phyloP scores from a whole-genome alignment of 2,329 filamentous ascomycete species.

The Blastomyces silverae region DNA sequence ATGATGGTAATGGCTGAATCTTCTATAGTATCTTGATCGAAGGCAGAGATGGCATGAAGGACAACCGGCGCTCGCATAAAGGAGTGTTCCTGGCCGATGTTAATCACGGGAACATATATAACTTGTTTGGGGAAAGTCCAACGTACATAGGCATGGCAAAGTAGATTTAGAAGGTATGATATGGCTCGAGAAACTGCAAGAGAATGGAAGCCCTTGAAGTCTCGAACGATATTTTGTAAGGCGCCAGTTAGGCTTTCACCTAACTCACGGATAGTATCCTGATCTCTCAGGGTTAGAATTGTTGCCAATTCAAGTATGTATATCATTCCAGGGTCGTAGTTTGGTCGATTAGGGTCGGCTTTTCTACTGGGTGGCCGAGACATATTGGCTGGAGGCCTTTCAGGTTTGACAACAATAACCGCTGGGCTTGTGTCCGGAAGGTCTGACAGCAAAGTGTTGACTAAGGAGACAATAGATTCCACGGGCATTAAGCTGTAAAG shows the following conservation, averaged over 20 bases:
- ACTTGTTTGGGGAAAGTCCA: slow-evolving; percentile 20
- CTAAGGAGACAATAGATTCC: slow-evolving; percentile 53
- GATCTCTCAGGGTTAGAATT: slow-evolving; percentile 67
- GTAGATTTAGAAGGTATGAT: slow-evolving; percentile 75
- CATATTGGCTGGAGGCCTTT: slow-evolving; percentile 59
- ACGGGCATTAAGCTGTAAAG: slow-evolving; percentile 53
- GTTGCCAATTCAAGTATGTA: slow-evolving; percentile 92
- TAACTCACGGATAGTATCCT: slow-evolving; percentile 62
- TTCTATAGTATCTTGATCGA: slow-evolving; percentile 68
- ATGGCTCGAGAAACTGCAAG: slow-evolving; percentile 77
- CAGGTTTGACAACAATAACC: slow-evolving; percentile 86
- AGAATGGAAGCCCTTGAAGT: slow-evolving; percentile 69
- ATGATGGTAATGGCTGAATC: slow-evolving; percentile 70
- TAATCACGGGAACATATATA: slow-evolving; percentile 19
- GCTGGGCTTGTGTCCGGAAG: slow-evolving; percentile 77
- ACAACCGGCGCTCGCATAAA: slow-evolving; percentile 89
- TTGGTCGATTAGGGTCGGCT: slow-evolving; percentile 48
- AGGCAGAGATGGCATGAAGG: slow-evolving; percentile 82
- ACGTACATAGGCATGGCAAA: slow-evolving; percentile 78
- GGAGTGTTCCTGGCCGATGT: slow-evolving; percentile 62
- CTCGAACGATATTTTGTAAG: slow-evolving; percentile 73
- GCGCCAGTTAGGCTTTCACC: slow-evolving; percentile 74
- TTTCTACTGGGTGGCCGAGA: slow-evolving; percentile 55
- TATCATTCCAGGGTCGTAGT: slow-evolving; percentile 78
- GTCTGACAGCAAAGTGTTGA: slow-evolving; percentile 68